Evolutionary conservation across 768 basidiomycete species (phyloP), one percentile per base, ranked within the genome.

Genomic region (Lactarius indigo): DNA sequence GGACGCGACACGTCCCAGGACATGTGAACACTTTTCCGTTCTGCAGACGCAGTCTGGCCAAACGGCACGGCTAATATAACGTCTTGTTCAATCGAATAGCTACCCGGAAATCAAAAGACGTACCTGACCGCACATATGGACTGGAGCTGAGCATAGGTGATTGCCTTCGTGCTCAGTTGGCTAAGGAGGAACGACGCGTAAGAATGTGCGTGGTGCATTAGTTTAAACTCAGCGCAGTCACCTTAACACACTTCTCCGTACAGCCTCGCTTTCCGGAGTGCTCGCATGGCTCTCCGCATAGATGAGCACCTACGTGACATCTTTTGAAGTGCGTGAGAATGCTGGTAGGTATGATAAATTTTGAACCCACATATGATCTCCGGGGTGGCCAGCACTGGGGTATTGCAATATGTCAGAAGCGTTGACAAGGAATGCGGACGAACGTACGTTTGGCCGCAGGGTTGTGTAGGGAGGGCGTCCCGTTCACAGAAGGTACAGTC

Each of bases 111-210:
- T 20, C 6, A 23, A 55, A 15, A 12, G 6, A 58, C 57, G 6
- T 64, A 83, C 86, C 79, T 80, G 74, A n/a, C 85, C 86, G 62
- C 87, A 88, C 35, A 79, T 80, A 66, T 88, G 87, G 1, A 79
- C 70, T 18, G 75, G 74, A 5, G 85, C 83, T 0, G 84, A 79
- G 69, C 86, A 88, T 60, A 81, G 63, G 69, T 88, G 87, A 6
- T 79, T 80, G 0, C 77, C 78, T 2, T 80, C 85, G 37, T 58
- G 57, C 4, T 55, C 30, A 2, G 5, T 39, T 33, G 44, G 13
- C 42, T 30, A 9, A 6, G 8, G 5, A 3, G 2, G 12, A 26
- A 1, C 1, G 44, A 2, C 1, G 10, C 39, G 23, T 50, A 2
- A 9, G 18, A n/a, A 13, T n/a, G 8, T 7, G n/a, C 3, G 31